Evolutionary conservation across 2,329 filamentous ascomycete species (phyloP).

Genomic region (Trichoderma guizhouense): DNA sequence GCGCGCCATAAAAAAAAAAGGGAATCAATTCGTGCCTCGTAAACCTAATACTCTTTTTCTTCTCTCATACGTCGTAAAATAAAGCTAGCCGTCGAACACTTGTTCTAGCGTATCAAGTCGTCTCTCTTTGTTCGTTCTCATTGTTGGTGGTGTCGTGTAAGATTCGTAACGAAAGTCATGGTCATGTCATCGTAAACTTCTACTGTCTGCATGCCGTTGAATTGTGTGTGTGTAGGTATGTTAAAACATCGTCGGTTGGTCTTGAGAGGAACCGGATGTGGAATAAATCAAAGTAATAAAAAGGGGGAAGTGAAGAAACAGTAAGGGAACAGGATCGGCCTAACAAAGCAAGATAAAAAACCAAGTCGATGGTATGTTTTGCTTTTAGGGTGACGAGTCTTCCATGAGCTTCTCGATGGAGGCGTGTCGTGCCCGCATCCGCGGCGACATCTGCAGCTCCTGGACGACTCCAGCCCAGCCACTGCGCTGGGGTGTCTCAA

Average conservation of each 20-base stretch:
- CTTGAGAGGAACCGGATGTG: not conserved
- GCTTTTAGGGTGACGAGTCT: slow-evolving; percentile 22
- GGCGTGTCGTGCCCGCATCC: slow-evolving; percentile 60
- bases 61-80: slow-evolving; percentile 9
- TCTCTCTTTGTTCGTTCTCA: not conserved
- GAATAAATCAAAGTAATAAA: not conserved
- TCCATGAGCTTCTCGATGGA: slow-evolving; percentile 59
- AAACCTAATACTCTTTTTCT: not conserved
- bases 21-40: slow-evolving; percentile 25
- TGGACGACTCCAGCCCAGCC: slow-evolving; percentile 63
- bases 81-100: not conserved
- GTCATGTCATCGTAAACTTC: not conserved
- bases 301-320: not conserved
- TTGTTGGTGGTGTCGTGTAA: not conserved
- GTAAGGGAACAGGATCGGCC: not conserved
- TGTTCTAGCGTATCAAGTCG: not conserved
- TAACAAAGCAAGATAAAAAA: not conserved
- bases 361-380: not conserved
- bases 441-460: slow-evolving; percentile 59
- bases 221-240: not conserved
- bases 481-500: slow-evolving; percentile 45
- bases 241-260: not conserved
- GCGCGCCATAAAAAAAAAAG: slow-evolving; percentile 24
- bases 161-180: slow-evolving; percentile 1
- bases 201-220: not conserved